Percentiles rank a stretch among this genome's conserved stretches.
phyloP scores from a whole-genome alignment of 2,329 filamentous ascomycete species.

The Teratosphaeria gauchensis region DNA sequence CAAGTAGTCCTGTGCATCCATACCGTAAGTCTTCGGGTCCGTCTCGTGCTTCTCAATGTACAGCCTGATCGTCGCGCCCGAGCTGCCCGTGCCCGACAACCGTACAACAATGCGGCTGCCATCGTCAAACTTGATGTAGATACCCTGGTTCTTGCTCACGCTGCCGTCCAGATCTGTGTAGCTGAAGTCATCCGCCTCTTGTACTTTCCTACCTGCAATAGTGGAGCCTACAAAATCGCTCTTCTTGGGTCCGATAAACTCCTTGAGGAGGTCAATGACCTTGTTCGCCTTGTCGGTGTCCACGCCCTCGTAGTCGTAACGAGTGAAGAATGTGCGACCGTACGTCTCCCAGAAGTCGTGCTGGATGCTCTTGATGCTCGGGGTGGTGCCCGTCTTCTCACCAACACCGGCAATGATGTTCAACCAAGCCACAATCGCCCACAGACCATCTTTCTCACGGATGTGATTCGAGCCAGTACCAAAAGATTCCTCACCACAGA shows the following conservation, averaged over 20 bases:
- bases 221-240: conserved; percentile 73
- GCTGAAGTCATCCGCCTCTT: conserved; percentile 88
- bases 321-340: conserved; percentile 96
- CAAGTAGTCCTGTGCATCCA: conserved; percentile 88
- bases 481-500: conserved; percentile 97
- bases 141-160: conserved; percentile 88
- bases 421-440: conserved; percentile 94
- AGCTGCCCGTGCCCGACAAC: conserved; percentile 88
- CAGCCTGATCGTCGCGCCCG: conserved; percentile 88
- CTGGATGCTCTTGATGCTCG: conserved; percentile 93
- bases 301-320: conserved; percentile 96
- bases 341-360: conserved; percentile 95
- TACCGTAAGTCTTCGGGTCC: conserved; percentile 65
- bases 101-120: conserved; percentile 92
- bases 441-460: conserved; percentile 96
- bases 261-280: conserved; percentile 71
- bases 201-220: conserved; percentile 72
- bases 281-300: conserved; percentile 86
- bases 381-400: conserved; percentile 67
- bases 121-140: conserved; percentile 89
- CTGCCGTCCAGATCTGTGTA: conserved; percentile 99
- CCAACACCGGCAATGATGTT: conserved; percentile 97
- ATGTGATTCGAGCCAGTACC: conserved; percentile 98
- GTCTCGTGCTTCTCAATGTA: conserved; percentile 94
- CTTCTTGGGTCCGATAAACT: conserved; percentile 60